Evolutionary conservation across 2,329 filamentous ascomycete genomes (phyloP).

Genomic region (Cercospora zeina): DNA sequence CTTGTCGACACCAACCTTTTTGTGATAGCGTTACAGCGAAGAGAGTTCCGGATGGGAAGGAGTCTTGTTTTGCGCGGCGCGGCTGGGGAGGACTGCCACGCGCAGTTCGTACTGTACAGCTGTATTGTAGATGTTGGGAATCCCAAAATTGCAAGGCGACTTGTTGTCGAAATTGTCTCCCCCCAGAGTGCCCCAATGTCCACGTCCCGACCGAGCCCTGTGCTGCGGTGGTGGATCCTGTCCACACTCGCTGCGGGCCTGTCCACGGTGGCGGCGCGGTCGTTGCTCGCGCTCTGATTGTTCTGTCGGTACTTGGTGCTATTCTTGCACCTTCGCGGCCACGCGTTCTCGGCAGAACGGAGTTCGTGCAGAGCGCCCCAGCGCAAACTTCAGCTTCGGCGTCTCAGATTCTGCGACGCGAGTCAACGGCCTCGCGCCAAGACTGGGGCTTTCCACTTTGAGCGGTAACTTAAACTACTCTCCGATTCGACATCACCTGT

Average conservation of each 20-base stretch:
- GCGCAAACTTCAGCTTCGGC: conserved; percentile 2
- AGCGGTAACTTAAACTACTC: no score
- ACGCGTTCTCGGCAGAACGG: conserved; percentile 7
- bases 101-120: conserved; percentile 6
- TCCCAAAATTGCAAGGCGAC: not conserved
- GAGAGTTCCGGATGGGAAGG: conserved; percentile 4
- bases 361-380: not conserved
- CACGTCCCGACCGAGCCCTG: not conserved
- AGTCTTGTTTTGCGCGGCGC: not conserved
- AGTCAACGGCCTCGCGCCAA: not conserved
- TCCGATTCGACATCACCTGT: conserved; percentile 2
- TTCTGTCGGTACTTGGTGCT: conserved; percentile 2
- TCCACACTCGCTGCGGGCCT: no score
- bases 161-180: conserved; percentile 3
- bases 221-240: no score
- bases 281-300: not conserved
- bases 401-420: conserved; percentile 7
- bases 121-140: not conserved
- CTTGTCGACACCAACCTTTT: conserved; percentile 8
- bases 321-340: conserved; percentile 9
- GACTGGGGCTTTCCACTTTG: not conserved
- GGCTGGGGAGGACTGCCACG: conserved; percentile 1
- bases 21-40: conserved; percentile 24
- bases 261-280: not conserved
- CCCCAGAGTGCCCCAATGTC: not conserved